These are phyloP conservation scores for Trypanosoma cruzi DNA, from an alignment of 208 protist genomes.

Conservation along the genomic window DNA sequence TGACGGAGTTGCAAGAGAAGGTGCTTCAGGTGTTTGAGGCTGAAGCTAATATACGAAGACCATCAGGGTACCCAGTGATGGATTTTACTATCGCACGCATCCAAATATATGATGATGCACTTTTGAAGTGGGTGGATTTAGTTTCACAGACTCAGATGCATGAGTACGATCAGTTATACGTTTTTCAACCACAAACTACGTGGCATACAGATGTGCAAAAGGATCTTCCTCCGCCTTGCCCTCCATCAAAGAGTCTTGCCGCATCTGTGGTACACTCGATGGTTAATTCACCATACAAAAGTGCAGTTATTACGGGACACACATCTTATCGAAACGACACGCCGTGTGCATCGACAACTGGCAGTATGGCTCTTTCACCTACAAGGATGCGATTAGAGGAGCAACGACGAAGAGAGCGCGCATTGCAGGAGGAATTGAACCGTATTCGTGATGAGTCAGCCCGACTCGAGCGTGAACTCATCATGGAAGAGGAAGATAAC, in stretches of 20 bases:
- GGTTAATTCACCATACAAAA: constrained; percentile 6
- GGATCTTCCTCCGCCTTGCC: constrained; percentile 69
- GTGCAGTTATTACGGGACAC: neutral
- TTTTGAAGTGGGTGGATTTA: constrained; percentile 60
- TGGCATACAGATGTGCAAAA: constrained; percentile 69
- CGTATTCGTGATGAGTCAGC: constrained; percentile 46
- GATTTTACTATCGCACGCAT: constrained; percentile 46
- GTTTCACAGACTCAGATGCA: constrained; percentile 57
- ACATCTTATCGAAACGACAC: constrained; percentile 2
- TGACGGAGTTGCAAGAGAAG: constrained; percentile 40
- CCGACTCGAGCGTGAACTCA: constrained; percentile 40
- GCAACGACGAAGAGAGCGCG: constrained; percentile 40
- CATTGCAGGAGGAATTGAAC: constrained; percentile 33
- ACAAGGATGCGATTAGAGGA: constrained; percentile 44
- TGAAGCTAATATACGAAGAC: constrained; percentile 30
- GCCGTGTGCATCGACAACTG: neutral
- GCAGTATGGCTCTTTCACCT: constrained; percentile 17
- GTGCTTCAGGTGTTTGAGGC: constrained; percentile 40
- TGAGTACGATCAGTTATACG: constrained; percentile 87
- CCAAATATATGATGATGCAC: constrained; percentile 74
- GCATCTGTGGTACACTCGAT: constrained; percentile 13
- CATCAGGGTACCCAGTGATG: constrained; percentile 10
- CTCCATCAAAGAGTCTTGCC: constrained; percentile 33
- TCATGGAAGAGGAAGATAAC: constrained; percentile 45
- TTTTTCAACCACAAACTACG: constrained; percentile 71